phyloP scores from a whole-genome alignment of 768 basidiomycete species.

The Termitomyces eurrhizus region DNA sequence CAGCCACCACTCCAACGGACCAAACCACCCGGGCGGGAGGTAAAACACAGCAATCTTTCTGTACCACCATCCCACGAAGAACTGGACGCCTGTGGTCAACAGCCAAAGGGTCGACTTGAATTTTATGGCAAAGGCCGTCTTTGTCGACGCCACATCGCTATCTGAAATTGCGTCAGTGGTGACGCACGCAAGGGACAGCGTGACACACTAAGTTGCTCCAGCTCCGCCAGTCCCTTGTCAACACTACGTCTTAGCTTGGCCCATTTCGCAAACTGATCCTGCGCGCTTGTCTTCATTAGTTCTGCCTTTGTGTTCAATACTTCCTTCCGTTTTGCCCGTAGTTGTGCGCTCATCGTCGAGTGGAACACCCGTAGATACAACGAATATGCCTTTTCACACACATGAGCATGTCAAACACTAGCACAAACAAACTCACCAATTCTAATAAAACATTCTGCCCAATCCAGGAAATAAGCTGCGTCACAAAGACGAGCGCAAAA shows the following conservation, averaged over 20 bases:
- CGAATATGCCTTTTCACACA: conserved; percentile 57
- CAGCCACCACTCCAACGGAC: conserved; percentile 84
- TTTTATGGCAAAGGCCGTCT: conserved; percentile 59
- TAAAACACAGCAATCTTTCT: conserved; percentile 89
- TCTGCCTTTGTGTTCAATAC: conserved; percentile 81
- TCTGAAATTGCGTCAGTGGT: conserved; percentile 42
- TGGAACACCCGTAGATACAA: conserved; percentile 67
- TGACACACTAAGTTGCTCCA: conserved; percentile 86
- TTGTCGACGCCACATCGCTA: conserved; percentile 54
- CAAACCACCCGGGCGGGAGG: conserved; percentile 88
- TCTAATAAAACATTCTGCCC: conserved; percentile 83
- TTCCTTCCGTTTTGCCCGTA: conserved; percentile 73
- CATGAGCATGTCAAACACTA: not conserved
- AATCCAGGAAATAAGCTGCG: conserved; percentile 85
- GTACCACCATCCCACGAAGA: conserved; percentile 88
- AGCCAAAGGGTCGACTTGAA: conserved; percentile 79
- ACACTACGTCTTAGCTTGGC: conserved; percentile 87
- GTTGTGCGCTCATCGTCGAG: conserved; percentile 48
- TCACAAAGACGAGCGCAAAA: conserved; percentile 76
- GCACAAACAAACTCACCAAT: conserved; percentile 50
- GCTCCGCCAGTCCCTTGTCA: conserved; percentile 87
- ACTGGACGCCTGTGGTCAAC: conserved; percentile 83
- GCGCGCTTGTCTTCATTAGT: conserved; percentile 84
- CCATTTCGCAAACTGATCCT: conserved; percentile 99
- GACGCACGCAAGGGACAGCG: conserved; percentile 2